Percentiles rank a stretch among this genome's conserved stretches.
Evolutionary conservation across 1,284 basidiomycete genomes (phyloP).

Genomic region (Boletus albobrunnescens): DNA sequence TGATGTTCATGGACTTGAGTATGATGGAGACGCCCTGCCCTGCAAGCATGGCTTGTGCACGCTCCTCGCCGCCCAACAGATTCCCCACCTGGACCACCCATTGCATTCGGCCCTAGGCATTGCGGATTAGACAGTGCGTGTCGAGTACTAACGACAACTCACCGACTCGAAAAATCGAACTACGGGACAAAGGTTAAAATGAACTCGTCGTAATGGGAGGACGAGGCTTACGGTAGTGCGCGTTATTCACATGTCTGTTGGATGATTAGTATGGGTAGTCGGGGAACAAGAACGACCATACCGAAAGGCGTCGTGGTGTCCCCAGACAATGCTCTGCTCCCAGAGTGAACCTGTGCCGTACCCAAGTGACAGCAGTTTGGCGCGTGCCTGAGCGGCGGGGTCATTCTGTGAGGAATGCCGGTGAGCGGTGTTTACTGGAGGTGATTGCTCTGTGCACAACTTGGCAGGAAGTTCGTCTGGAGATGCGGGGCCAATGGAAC

Average conservation of each 20-base stretch:
- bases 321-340: slow-evolving; percentile 72
- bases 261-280: background rate
- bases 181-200: slow-evolving; percentile 21
- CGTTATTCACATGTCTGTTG: slow-evolving; percentile 72
- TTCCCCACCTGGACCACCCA: slow-evolving; percentile 58
- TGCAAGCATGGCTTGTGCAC: slow-evolving; percentile 51
- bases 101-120: slow-evolving; percentile 52
- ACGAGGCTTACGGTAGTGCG: slow-evolving; percentile 52
- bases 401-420: background rate
- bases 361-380: slow-evolving; percentile 45
- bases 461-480: slow-evolving; percentile 39
- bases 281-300: slow-evolving; percentile 33
- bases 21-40: slow-evolving; percentile 66
- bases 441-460: background rate
- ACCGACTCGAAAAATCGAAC: slow-evolving; percentile 69
- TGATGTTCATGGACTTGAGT: slow-evolving; percentile 63
- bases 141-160: background rate
- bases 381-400: slow-evolving; percentile 38
- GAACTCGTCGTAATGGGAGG: background rate
- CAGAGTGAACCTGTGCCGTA: slow-evolving; percentile 62
- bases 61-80: slow-evolving; percentile 54
- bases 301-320: slow-evolving; percentile 73
- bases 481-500: slow-evolving; percentile 55
- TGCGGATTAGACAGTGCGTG: background rate
- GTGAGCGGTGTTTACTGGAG: background rate